Evolutionary conservation across 768 basidiomycete species (phyloP).

Genomic region (Clitopilus passeckerianus): DNA sequence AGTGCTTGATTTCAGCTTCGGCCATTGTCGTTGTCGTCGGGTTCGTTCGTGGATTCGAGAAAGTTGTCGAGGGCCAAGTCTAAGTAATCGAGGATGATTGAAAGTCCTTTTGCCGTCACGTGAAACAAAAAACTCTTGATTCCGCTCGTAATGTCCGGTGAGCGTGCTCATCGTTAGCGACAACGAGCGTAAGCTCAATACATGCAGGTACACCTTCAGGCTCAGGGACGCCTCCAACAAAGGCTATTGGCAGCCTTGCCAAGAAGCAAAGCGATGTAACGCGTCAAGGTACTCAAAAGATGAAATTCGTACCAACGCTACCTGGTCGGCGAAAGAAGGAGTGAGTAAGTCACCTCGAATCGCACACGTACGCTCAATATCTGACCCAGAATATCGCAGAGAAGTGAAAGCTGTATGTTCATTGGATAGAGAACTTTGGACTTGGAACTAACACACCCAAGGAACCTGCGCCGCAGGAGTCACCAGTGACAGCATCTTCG

Average conservation of each 20-base stretch:
- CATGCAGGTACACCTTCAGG: conserved; percentile 26
- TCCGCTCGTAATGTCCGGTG: conserved; percentile 18
- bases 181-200: not conserved
- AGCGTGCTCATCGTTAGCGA: not conserved
- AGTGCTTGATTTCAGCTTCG: conserved; percentile 41
- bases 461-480: conserved; percentile 38
- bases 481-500: conserved; percentile 16
- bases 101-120: not conserved
- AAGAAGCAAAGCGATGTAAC: conserved; percentile 71
- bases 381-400: conserved; percentile 24
- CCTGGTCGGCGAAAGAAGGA: conserved; percentile 77
- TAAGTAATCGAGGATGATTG: not conserved
- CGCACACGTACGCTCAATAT: conserved; percentile 1
- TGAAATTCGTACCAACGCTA: conserved; percentile 78
- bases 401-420: conserved; percentile 62
- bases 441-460: conserved; percentile 17
- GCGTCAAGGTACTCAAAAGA: conserved; percentile 66
- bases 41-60: not conserved
- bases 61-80: conserved; percentile 7
- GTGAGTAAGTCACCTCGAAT: conserved; percentile 38
- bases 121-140: not conserved
- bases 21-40: conserved; percentile 5
- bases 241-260: conserved; percentile 73
- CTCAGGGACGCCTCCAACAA: conserved; percentile 31
- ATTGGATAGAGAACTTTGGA: not conserved